These are phyloP conservation scores for Candida takata DNA, from an alignment of 805 yeast genomes.

Conservation along the genomic window DNA sequence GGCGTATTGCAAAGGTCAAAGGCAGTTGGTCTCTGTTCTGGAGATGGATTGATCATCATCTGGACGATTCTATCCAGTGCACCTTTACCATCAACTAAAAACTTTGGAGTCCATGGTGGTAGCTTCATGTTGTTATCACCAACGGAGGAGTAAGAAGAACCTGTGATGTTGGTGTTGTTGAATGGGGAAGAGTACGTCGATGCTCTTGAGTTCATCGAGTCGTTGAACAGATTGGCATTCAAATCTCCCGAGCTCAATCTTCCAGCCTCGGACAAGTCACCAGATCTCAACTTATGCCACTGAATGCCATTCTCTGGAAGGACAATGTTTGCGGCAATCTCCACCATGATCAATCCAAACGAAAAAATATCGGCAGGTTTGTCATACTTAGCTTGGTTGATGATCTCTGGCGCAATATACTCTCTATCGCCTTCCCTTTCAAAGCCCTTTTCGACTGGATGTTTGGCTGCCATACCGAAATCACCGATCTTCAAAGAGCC, in stretches of 20 bases:
- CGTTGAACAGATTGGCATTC: slow-evolving; percentile 22
- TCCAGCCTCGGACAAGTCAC: slow-evolving; percentile 94
- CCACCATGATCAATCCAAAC: slow-evolving; percentile 88
- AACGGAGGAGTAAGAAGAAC: slow-evolving; percentile 24
- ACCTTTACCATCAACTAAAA: slow-evolving; percentile 64
- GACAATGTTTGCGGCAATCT: slow-evolving; percentile 91
- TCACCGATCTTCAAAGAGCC: slow-evolving; percentile 93
- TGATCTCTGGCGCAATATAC: slow-evolving; percentile 95
- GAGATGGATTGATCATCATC: slow-evolving; percentile 86
- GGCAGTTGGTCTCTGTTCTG: slow-evolving; percentile 75
- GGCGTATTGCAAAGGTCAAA: slow-evolving; percentile 56
- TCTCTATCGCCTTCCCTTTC: slow-evolving; percentile 97
- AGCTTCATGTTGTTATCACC: slow-evolving; percentile 26
- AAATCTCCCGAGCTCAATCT: slow-evolving; percentile 68
- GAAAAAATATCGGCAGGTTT: slow-evolving; percentile 93
- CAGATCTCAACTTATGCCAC: slow-evolving; percentile 93
- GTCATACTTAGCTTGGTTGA: slow-evolving; percentile 73
- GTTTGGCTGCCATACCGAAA: slow-evolving; percentile 86
- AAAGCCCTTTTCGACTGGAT: slow-evolving; percentile 59
- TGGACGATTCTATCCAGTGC: slow-evolving; percentile 74
- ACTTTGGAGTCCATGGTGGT: slow-evolving; percentile 87
- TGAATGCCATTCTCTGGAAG: slow-evolving; percentile 94
- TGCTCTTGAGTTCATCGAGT: slow-evolving; percentile 18
- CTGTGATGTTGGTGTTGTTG: slow-evolving; percentile 20
- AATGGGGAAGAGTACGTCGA: slow-evolving; percentile 20